Base-by-base conservation (phyloP, 495 filamentous ascomycete genomes). In the Glutinoglossum americanum region DNA sequence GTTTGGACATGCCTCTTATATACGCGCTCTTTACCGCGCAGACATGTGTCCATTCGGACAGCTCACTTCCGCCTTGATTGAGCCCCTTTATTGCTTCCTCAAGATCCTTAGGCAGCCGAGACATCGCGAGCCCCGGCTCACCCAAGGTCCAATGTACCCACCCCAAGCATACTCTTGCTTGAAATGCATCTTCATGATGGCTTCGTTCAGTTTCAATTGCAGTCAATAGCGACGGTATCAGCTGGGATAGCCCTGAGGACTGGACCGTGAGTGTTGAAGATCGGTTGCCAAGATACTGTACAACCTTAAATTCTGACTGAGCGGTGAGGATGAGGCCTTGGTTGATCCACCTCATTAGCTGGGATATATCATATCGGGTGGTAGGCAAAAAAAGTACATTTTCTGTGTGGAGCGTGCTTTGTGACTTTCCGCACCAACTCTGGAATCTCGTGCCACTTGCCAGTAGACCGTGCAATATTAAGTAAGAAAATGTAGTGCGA, bases 341-440 rank as follows among this genome's bases (percentile, higher is more conserved):
- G 19, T 5, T 3, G 27, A 19, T 45, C 48, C 44, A 23, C 11
- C n/a, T 27, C 17, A 27, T 48, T 57, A 57, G 55, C 28, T 8
- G 7, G 51, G n/a, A 15, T 0, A 33, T 8, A 13, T 54, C 6
- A 21, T 1, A 51, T 11, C 4, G 39, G 30, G 8, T 9, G 21
- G 30, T 1, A 15, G 39, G 15, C 28, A 21, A 54, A 28, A 63
- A 56, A 66, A 76, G 59, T 81, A 96, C 92, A 96, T 66, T 76
- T 77, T 64, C 84, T 80, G 33, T 89, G 80, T 49, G 88, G 83
- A 60, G 88, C 87, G 77, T 97, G 90, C 65, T 97, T 96, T 63
- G 80, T 83, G 60, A 96, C 78, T 70, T 98, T 97, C 62, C 88
- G 79, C 62, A 85, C 80, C 60, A 94, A 73, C 70, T 96, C 92